phyloP scores from a whole-genome alignment of 2,329 filamentous ascomycete species.

The Zarea fungicola region DNA sequence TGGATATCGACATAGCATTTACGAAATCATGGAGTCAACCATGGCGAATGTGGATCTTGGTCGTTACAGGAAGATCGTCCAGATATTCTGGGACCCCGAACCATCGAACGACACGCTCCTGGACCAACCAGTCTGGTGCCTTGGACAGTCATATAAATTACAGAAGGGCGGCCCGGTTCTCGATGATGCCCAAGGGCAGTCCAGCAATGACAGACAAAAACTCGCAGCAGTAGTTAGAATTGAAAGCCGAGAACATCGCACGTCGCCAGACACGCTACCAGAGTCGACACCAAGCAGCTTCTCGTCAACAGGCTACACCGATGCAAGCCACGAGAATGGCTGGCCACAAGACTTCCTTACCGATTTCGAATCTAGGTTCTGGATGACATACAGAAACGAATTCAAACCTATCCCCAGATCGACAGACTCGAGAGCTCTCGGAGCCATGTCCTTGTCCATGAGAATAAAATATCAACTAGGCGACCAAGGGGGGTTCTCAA shows the following conservation, averaged over 20 bases:
- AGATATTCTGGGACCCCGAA: constrained; percentile 88
- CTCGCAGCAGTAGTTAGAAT: constrained; percentile 16
- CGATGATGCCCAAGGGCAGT: not conserved
- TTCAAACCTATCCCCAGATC: constrained; percentile 80
- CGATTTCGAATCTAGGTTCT: constrained; percentile 88
- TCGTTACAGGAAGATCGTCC: constrained; percentile 73
- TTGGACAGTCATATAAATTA: constrained; percentile 53
- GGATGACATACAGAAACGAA: constrained; percentile 92
- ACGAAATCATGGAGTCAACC: constrained; percentile 28
- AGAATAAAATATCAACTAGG: constrained; percentile 74
- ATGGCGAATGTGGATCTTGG: constrained; percentile 64
- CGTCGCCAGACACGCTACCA: constrained; percentile 41
- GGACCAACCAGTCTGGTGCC: constrained; percentile 75
- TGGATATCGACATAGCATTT: not conserved
- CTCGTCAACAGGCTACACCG: constrained; percentile 44
- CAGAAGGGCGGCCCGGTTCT: constrained; percentile 10
- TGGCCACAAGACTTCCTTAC: constrained; percentile 86
- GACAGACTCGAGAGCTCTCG: constrained; percentile 62
- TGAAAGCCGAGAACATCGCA: constrained; percentile 25
- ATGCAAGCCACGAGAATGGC: constrained; percentile 44
- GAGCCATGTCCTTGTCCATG: constrained; percentile 75
- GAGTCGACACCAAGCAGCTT: constrained; percentile 47
- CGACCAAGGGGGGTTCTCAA: constrained; percentile 78
- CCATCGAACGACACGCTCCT: constrained; percentile 70
- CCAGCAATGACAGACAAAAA: too few relatives aligned